These are phyloP conservation scores for Zymoseptoria passerinii DNA, from an alignment of 2,329 filamentous ascomycete genomes.

Conservation along the genomic window DNA sequence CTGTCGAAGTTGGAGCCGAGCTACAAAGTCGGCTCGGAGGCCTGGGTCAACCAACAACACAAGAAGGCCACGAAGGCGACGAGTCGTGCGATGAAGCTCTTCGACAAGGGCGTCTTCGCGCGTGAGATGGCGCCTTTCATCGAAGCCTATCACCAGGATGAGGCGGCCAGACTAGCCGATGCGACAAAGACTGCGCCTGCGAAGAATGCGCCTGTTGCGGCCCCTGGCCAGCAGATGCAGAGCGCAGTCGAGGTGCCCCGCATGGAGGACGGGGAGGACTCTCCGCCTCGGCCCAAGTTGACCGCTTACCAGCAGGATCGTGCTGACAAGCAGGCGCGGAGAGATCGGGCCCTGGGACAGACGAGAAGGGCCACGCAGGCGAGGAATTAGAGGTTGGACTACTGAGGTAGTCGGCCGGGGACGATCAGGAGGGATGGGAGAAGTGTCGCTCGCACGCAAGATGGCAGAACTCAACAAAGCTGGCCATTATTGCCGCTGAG, in stretches of 20 bases:
- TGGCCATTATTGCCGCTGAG: neutral
- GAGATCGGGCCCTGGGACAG: too few relatives aligned
- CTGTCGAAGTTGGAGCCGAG: neutral
- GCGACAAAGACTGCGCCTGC: neutral
- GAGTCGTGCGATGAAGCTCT: neutral
- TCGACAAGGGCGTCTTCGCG: neutral
- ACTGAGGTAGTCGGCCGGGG: neutral
- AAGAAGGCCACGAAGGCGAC: neutral
- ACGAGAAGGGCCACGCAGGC: too few relatives aligned
- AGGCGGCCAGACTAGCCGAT: neutral
- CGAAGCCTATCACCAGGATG: neutral
- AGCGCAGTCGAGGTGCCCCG: too few relatives aligned
- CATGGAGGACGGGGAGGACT: too few relatives aligned
- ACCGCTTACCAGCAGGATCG: neutral
- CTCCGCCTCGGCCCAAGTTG: too few relatives aligned
- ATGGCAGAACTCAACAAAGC: neutral
- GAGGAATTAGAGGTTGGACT: too few relatives aligned
- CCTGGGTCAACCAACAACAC: neutral
- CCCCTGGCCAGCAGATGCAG: neutral
- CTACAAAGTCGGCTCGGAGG: neutral
- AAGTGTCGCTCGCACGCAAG: neutral
- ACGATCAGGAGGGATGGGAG: neutral
- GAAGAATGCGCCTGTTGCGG: neutral
- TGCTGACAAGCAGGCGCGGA: too few relatives aligned
- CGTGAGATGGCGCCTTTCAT: neutral